phyloP scores from a whole-genome alignment of 257 asterid species.

The Knoxia roxburghii region DNA sequence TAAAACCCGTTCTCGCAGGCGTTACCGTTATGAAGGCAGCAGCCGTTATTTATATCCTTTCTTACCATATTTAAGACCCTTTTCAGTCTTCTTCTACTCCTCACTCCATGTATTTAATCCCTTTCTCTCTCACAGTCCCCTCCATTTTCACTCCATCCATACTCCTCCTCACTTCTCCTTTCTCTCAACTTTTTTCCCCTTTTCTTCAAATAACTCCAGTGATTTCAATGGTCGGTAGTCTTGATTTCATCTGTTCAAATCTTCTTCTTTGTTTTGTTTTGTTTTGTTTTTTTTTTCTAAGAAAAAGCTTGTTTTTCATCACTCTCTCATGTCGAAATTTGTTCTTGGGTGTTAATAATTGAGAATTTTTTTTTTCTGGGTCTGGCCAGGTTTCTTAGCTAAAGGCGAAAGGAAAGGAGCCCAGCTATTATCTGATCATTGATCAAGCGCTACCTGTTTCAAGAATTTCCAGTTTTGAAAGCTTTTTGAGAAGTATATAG shows the following conservation, averaged over 20 bases:
- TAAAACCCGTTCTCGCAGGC: not conserved
- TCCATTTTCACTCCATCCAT: not conserved
- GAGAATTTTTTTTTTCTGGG: not conserved
- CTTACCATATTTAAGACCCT: slow-evolving; percentile 1
- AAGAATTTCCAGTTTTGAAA: not conserved
- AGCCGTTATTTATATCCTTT: not conserved
- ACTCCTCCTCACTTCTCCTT: not conserved
- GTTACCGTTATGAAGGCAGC: not conserved
- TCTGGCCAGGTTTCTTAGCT: too few relatives aligned
- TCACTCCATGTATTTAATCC: not conserved
- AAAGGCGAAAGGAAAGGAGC: too few relatives aligned
- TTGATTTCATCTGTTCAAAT: not conserved
- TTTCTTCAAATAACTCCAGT: not conserved
- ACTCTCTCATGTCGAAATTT: not conserved
- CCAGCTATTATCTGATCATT: too few relatives aligned
- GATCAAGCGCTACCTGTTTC: too few relatives aligned
- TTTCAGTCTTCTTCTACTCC: slow-evolving; percentile 13
- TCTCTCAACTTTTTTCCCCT: not conserved
- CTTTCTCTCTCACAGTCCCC: not conserved
- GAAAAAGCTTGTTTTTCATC: not conserved
- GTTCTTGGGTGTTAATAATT: not conserved
- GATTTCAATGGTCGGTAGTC: slow-evolving; percentile 2
- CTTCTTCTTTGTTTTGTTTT: too few relatives aligned
- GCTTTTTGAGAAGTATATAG: too few relatives aligned
- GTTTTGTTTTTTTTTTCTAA: not conserved